Base-by-base conservation (phyloP, 176 grass and related monocot genomes). In the Hsuehochloa calcarea region DNA sequence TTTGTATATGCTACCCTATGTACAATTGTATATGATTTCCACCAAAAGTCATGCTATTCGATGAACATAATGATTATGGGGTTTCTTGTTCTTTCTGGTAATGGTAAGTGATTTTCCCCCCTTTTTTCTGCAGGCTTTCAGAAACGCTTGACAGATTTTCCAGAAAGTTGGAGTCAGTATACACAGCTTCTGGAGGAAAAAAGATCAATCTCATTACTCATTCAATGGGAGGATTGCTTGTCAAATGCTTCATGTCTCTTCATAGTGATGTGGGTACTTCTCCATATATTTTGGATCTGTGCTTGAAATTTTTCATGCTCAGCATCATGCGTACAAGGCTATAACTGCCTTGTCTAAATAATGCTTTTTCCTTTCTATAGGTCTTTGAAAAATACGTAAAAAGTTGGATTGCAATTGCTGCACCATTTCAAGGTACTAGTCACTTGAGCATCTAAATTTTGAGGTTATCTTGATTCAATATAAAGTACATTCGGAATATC, bases 331-430 rank as follows among this genome's bases (percentile, higher is more conserved):
- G 10, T 82, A 29, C 26, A 75, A 75, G 37, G 2, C 27, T 27
- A 19, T 58, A 55, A 2, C 50, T 47, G 59, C n/a, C 40, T 79
- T 56, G 6, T 86, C 10, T 75, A 45, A 56, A 69, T 68, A 69
- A 27, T 70, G 67, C 0, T 51, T 8, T 58, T 89, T 82, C 25
- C 12, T 74, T 89, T 69, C 5, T 59, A 25, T 61, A 98, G 96
- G 80, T 94, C 84, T 98, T 95, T 58, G 96, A 94, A 88, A 98
- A 95, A 69, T 98, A 95, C 86, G 90, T 98, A 10, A 95, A 98
- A 37, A 90, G 83, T 89, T 98, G 96, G 96, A 89, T 98, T 90
- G 96, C 93, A 88, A 98, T 98, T 66, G 96, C 96, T 70, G 93
- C 96, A 83, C 96, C 96, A 87, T 98, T 98, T 85, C 96, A 98